phyloP scores from a whole-genome alignment of 768 basidiomycete genomes.

The Mycena venus region DNA sequence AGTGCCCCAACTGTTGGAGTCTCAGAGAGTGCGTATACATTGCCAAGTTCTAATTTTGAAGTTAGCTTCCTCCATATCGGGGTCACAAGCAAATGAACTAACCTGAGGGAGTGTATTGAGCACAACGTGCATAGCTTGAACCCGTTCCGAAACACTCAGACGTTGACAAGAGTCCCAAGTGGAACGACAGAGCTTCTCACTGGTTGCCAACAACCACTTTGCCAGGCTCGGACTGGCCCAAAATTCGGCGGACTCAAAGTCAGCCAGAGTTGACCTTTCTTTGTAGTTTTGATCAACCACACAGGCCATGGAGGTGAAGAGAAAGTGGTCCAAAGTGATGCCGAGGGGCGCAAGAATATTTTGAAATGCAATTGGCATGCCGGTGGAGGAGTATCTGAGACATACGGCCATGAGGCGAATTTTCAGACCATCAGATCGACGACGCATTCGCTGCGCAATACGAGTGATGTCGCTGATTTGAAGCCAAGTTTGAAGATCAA shows the following conservation, averaged over 20 bases:
- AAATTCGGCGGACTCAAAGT: neutral
- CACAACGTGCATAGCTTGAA: neutral
- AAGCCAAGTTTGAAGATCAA: neutral
- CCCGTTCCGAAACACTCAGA: neutral
- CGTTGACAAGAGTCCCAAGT: neutral
- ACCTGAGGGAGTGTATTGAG: neutral
- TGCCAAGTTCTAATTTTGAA: neutral
- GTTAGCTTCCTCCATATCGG: neutral
- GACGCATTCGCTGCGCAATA: neutral
- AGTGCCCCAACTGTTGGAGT: too few relatives aligned
- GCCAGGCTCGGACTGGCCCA: neutral
- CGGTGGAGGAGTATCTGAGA: neutral
- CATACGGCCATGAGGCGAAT: neutral
- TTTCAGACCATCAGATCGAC: neutral
- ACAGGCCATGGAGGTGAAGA: neutral
- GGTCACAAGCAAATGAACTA: neutral
- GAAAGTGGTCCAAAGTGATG: neutral
- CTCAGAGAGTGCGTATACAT: neutral
- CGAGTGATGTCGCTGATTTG: slow-evolving; percentile 1
- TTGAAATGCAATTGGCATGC: neutral
- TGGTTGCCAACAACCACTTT: neutral
- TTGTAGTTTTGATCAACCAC: neutral
- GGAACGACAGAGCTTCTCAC: neutral
- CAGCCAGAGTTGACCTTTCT: too few relatives aligned
- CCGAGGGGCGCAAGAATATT: neutral